Evolutionary conservation across 1,139 yeast species (phyloP).

Genomic region (Ogataea hybrid): DNA sequence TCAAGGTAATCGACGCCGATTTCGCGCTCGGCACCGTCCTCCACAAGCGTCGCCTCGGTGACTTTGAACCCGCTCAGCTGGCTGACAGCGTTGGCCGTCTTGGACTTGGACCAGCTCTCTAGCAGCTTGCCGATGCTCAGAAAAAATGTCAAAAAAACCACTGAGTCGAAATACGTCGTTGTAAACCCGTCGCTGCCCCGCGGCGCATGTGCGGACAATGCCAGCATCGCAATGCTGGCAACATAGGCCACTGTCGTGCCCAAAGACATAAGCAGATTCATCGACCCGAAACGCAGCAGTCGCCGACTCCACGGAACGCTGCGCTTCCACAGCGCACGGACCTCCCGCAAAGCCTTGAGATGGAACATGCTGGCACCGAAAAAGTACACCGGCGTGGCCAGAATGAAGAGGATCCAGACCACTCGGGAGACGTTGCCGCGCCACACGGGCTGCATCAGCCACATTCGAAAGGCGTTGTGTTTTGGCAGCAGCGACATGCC

Average conservation of each 20-base stretch:
- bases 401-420: constrained; percentile 62
- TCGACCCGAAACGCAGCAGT: constrained; percentile 68
- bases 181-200: constrained; percentile 43
- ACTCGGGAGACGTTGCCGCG: constrained; percentile 59
- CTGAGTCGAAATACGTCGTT: constrained; percentile 75
- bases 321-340: constrained; percentile 54
- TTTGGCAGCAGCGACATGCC: constrained; percentile 62
- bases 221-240: constrained; percentile 60
- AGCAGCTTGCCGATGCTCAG: constrained; percentile 66
- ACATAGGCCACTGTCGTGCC: constrained; percentile 75
- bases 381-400: constrained; percentile 73
- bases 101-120: constrained; percentile 63
- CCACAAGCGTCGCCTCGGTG: constrained; percentile 48
- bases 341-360: constrained; percentile 58
- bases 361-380: constrained; percentile 76
- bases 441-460: constrained; percentile 66
- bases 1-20: constrained; percentile 56
- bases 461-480: constrained; percentile 41
- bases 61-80: constrained; percentile 52
- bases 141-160: constrained; percentile 71
- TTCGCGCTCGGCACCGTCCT: constrained; percentile 33
- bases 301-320: constrained; percentile 57
- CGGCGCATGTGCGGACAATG: constrained; percentile 44
- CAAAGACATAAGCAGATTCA: constrained; percentile 68
- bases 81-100: constrained; percentile 66